A percentile compares a stretch with the other conserved stretches of the same genome.
Evolutionary conservation across 2,329 filamentous ascomycete genomes (phyloP).

Genomic region (Exophiala calicioides): DNA sequence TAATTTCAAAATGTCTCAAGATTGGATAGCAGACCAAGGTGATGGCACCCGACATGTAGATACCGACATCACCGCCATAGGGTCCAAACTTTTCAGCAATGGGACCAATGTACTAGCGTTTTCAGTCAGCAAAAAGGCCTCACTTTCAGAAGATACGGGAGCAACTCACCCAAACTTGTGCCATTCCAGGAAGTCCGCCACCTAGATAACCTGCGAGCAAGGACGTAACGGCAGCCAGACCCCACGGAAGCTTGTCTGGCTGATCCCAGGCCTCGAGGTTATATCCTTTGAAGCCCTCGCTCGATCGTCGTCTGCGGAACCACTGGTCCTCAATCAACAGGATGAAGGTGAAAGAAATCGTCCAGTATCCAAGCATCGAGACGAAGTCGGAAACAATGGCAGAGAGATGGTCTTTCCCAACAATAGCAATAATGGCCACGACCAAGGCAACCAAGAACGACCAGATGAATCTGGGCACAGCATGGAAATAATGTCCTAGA

Average conservation of each 20-base stretch:
- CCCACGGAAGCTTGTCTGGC: slow-evolving; percentile 43
- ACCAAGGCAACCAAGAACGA: slow-evolving; percentile 47
- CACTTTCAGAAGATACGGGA: slow-evolving; percentile 1
- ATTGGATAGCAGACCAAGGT: slow-evolving; percentile 57
- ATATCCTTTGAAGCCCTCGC: slow-evolving; percentile 49
- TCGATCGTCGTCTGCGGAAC: slow-evolving; percentile 41
- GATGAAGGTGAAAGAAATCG: slow-evolving; percentile 49
- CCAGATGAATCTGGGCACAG: slow-evolving; percentile 55
- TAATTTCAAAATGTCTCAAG: slow-evolving; percentile 54
- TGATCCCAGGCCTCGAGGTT: slow-evolving; percentile 50
- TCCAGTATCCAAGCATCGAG: slow-evolving; percentile 51
- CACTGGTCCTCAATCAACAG: slow-evolving; percentile 48
- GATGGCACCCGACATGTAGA: slow-evolving; percentile 68
- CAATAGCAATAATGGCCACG: slow-evolving; percentile 46
- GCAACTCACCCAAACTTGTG: slow-evolving; percentile 58
- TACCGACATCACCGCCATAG: slow-evolving; percentile 59
- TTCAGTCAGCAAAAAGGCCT: too few species aligned
- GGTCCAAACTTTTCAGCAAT: slow-evolving; percentile 59
- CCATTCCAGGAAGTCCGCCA: slow-evolving; percentile 71
- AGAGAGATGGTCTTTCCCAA: slow-evolving; percentile 45
- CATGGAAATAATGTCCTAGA: slow-evolving; percentile 51
- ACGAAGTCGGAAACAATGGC: slow-evolving; percentile 50
- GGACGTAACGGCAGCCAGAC: slow-evolving; percentile 31
- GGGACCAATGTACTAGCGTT: slow-evolving; percentile 63
- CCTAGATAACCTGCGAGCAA: slow-evolving; percentile 43